phyloP scores from a whole-genome alignment of 1,284 basidiomycete genomes.

The Cronartium quercuum region DNA sequence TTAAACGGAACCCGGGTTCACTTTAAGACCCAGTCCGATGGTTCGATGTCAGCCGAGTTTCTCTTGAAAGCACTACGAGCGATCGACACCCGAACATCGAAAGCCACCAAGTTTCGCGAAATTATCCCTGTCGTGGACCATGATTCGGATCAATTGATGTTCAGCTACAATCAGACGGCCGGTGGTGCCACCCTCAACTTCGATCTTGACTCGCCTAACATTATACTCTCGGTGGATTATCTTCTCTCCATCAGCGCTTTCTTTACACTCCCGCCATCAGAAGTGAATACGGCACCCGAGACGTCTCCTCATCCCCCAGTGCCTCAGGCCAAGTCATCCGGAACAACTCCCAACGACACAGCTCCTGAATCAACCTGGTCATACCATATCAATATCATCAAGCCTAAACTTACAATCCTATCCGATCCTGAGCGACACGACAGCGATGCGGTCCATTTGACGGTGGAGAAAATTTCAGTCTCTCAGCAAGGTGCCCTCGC shows the following conservation, averaged over 20 bases:
- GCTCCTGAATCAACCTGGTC: neutral
- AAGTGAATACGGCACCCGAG: conserved; percentile 32
- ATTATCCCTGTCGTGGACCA: conserved; percentile 88
- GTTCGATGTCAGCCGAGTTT: conserved; percentile 77
- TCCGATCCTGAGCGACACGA: conserved; percentile 36
- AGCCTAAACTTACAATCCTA: conserved; percentile 29
- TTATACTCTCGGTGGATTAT: conserved; percentile 90
- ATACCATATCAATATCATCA: conserved; percentile 32
- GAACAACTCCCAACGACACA: neutral
- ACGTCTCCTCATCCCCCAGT: neutral
- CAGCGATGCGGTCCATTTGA: conserved; percentile 36
- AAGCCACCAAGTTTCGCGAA: conserved; percentile 76
- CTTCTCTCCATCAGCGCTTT: conserved; percentile 82
- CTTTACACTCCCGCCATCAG: conserved; percentile 62
- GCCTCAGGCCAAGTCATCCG: conserved; percentile 8
- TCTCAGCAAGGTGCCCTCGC: conserved; percentile 21
- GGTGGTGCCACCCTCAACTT: conserved; percentile 67
- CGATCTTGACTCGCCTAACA: conserved; percentile 84
- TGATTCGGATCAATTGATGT: conserved; percentile 87
- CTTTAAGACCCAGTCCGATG: conserved; percentile 75
- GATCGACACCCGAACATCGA: conserved; percentile 74
- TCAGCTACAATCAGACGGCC: conserved; percentile 71
- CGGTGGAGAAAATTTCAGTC: conserved; percentile 36
- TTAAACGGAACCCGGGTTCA: conserved; percentile 73
- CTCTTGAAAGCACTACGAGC: conserved; percentile 84